Evolutionary conservation across 148 eudicot genomes (phyloP).

Genomic region (Suaeda aralocaspica): DNA sequence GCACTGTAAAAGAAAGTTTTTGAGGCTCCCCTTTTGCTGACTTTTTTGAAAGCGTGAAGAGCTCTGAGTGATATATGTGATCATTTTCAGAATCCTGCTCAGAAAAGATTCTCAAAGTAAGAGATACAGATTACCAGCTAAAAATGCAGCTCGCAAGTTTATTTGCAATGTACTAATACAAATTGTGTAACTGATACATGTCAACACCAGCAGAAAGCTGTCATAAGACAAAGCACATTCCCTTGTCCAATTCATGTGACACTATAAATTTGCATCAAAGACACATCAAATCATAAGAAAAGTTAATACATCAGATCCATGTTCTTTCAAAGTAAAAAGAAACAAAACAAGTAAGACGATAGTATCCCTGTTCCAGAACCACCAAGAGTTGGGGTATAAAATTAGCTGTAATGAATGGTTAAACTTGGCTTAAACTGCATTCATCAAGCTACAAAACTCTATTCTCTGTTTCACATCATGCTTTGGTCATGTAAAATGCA

Average conservation of each 20-base stretch:
- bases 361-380: background rate
- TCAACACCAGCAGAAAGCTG: background rate
- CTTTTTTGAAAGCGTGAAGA: conserved; percentile 75
- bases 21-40: conserved; percentile 84
- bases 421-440: background rate
- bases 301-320: background rate
- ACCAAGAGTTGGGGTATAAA: background rate
- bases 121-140: background rate
- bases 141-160: background rate
- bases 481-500: background rate
- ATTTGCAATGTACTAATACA: background rate
- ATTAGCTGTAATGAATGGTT: background rate
- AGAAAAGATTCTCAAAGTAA: background rate
- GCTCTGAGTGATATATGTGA: conserved; percentile 95
- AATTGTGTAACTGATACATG: background rate
- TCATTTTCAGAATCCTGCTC: conserved; percentile 92
- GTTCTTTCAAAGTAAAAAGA: background rate
- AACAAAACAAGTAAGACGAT: background rate
- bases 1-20: conserved; percentile 90
- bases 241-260: background rate
- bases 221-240: background rate
- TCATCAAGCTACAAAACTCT: background rate
- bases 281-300: background rate
- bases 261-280: background rate
- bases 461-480: background rate